A percentile compares a stretch with the other conserved stretches of the same genome.
Evolutionary conservation across 2,329 filamentous ascomycete species (phyloP).

Genomic region (Zopfia rhizophila): DNA sequence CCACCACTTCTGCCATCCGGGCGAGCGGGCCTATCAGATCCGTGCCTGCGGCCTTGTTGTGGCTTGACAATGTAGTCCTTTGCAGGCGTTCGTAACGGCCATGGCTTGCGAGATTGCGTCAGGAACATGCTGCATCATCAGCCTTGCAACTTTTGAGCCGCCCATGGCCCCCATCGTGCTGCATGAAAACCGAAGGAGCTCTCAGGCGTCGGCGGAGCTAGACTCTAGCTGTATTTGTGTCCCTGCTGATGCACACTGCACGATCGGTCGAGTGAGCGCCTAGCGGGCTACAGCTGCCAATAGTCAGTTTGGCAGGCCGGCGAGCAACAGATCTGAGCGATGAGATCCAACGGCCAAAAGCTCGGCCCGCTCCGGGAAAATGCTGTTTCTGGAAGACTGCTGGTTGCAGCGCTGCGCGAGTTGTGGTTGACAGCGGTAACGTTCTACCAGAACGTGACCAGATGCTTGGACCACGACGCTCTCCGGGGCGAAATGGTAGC

Average conservation of each 20-base stretch:
- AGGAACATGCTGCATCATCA: conserved; percentile 53
- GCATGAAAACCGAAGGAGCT: conserved; percentile 42
- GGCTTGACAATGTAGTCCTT: conserved; percentile 36
- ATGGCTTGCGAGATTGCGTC: conserved; percentile 53
- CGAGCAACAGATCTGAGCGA: conserved; percentile 44
- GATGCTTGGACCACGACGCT: conserved; percentile 13
- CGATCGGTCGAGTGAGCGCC: conserved; percentile 47
- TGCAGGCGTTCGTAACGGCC: conserved; percentile 49
- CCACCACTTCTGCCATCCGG: conserved; percentile 29
- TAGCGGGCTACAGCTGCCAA: conserved; percentile 38
- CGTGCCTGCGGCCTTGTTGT: conserved; percentile 25
- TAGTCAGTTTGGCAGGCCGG: conserved; percentile 30
- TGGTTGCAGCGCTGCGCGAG: conserved; percentile 31
- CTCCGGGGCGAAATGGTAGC: conserved; percentile 15
- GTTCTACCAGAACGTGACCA: conserved; percentile 36
- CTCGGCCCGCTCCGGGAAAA: conserved; percentile 53
- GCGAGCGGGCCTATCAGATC: conserved; percentile 36
- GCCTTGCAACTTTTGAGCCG: conserved; percentile 51
- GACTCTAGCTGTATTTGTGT: conserved; percentile 35
- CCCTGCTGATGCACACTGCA: conserved; percentile 46
- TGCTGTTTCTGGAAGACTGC: conserved; percentile 50
- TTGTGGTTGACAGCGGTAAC: conserved; percentile 44
- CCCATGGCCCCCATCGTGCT: conserved; percentile 43
- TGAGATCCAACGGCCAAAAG: conserved; percentile 47
- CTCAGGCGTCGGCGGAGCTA: conserved; percentile 35